Base-by-base conservation (phyloP, 2,329 filamentous ascomycete genomes). In the Phialophora tarda region DNA sequence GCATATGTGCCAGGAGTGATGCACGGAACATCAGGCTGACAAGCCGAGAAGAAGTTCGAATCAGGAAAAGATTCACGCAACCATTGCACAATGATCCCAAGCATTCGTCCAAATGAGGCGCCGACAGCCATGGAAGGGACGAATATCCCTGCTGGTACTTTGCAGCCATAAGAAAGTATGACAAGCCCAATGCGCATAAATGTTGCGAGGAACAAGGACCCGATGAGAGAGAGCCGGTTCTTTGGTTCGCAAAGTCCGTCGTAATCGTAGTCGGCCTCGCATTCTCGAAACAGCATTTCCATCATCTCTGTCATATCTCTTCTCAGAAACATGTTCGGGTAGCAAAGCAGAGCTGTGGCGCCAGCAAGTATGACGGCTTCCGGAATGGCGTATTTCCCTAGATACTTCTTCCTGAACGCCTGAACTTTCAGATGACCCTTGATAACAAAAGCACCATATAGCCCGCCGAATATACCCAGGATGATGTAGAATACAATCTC, bases 271-370 rank as follows among this genome's bases (percentile, higher is more conserved):
- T 85, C 89, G 4, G 91, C 92, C 75, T 96, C 92, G 73, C 95
- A 99, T 76, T 99, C 95, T 14, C 91, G 85, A 77, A 99, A 99
- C 11, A 99, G 81, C 69, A 97, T 96, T 77, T 98, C 93, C 95
- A 99, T 98, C 81, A 93, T 97, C 81, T 98, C 94, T 0, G 95
- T 97, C 95, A 99, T 98, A 79, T 99, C 96, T 73, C 98, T 97
- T 63, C 92, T 86, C 64, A 99, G 77, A 71, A 99, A 98, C 77
- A 91, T 93, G 73, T 99, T 99, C 0, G 94, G 95, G 75, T 96
- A 99, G 78, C 94, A 97, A n/a, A 99, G 84, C 26, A 98, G 84
- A 10, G 93, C 95, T 3, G 95, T 99, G 7, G 88, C 85, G 0
- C 89, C 86, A 1, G 95, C 93, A 48, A 99, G 81, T 17, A 96